A percentile compares a stretch with the other conserved stretches of the same genome.
phyloP scores from a whole-genome alignment of 371 early-diverging fungal species.

The Mucor indicus region DNA sequence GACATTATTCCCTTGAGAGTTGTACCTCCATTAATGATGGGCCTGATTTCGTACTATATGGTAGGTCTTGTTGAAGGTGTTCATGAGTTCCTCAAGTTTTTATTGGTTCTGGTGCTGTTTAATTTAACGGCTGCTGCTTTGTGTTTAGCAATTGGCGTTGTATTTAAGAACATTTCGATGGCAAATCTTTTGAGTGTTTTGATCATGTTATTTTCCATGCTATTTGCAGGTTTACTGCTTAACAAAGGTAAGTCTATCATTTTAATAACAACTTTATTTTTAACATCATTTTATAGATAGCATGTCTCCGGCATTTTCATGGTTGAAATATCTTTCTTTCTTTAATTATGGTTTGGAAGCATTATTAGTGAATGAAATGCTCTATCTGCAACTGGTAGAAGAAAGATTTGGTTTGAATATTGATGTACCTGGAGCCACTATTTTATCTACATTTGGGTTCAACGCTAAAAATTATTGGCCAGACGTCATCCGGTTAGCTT shows the following conservation, averaged over 20 bases:
- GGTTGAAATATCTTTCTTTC: slow-evolving; percentile 79
- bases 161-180: slow-evolving; percentile 72
- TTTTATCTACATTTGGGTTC: slow-evolving; percentile 89
- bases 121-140: slow-evolving; percentile 78
- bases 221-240: slow-evolving; percentile 87
- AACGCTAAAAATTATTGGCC: slow-evolving; percentile 82
- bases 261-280: too few species aligned
- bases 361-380: slow-evolving; percentile 82
- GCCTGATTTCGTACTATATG: slow-evolving; percentile 84
- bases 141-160: slow-evolving; percentile 75
- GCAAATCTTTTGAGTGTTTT: slow-evolving; percentile 78
- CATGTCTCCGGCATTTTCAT: slow-evolving; percentile 72
- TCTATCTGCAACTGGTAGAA: slow-evolving; percentile 74
- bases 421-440: slow-evolving; percentile 82
- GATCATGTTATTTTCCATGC: slow-evolving; percentile 84
- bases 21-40: slow-evolving; percentile 82
- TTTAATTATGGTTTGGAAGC: slow-evolving; percentile 92
- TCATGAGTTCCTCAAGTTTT: slow-evolving; percentile 72
- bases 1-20: slow-evolving; percentile 83
- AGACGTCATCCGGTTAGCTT: slow-evolving; percentile 67
- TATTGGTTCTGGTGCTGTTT: slow-evolving; percentile 81
- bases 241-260: slow-evolving; percentile 83
- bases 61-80: slow-evolving; percentile 75
- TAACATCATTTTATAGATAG: too few species aligned
- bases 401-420: slow-evolving; percentile 79